Percentiles rank a stretch among this genome's conserved stretches.
These are phyloP conservation scores for Metschnikowia baotianmanensis DNA, from an alignment of 805 yeast species.

Conservation along the genomic window DNA sequence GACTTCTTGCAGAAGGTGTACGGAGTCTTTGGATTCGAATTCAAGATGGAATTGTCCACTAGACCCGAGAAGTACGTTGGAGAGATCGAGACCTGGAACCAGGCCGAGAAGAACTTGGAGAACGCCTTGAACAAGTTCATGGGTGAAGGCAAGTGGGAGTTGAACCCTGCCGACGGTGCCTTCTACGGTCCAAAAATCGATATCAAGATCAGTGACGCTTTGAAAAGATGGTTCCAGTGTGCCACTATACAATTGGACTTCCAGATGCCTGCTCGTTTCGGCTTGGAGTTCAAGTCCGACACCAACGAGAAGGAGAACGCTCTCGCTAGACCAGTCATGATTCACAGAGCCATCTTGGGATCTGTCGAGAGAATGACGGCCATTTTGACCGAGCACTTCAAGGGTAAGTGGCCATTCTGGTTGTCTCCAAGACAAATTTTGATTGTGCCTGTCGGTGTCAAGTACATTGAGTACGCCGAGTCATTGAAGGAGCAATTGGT, in stretches of 20 bases:
- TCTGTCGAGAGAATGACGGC: conserved; percentile 99
- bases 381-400: conserved; percentile 94
- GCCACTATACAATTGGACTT: conserved; percentile 98
- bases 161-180: conserved; percentile 97
- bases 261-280: conserved; percentile 95
- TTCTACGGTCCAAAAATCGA: conserved; percentile 96
- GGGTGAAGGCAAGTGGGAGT: conserved; percentile 84
- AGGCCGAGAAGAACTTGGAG: conserved; percentile 83
- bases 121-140: conserved; percentile 74
- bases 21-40: conserved; percentile 91
- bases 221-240: conserved; percentile 97
- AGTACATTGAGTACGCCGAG: conserved; percentile 87
- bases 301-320: conserved; percentile 54
- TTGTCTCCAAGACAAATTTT: conserved; percentile 97
- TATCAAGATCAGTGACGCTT: conserved; percentile 91
- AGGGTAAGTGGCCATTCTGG: conserved; percentile 99
- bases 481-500: conserved; percentile 63
- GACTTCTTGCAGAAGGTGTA: conserved; percentile 83
- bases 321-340: conserved; percentile 92
- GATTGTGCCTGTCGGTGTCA: conserved; percentile 96
- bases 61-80: conserved; percentile 97
- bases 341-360: conserved; percentile 98
- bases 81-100: conserved; percentile 89
- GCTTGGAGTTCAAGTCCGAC: conserved; percentile 74
- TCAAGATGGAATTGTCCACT: conserved; percentile 95